These are phyloP conservation scores for Darksidea phi DNA, from an alignment of 495 filamentous ascomycete species.

Conservation along the genomic window DNA sequence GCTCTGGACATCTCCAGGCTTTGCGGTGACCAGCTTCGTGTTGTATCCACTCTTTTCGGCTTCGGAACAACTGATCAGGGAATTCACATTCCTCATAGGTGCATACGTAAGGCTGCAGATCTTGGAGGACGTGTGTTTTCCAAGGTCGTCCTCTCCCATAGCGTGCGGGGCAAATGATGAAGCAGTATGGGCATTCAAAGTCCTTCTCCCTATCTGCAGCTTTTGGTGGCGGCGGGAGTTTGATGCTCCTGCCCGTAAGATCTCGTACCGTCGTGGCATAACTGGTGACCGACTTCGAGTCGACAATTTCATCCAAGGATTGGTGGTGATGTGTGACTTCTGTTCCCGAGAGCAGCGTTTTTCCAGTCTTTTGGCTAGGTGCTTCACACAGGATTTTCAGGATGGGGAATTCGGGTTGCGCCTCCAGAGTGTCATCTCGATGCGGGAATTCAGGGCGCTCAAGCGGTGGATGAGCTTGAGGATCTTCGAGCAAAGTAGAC, in stretches of 20 bases:
- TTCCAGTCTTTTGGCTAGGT: constrained; percentile 22
- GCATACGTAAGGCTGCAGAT: constrained; percentile 35
- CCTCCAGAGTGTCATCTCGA: constrained; percentile 15
- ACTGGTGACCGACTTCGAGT: constrained; percentile 24
- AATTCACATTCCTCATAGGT: constrained; percentile 28
- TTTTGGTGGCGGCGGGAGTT: constrained; percentile 31
- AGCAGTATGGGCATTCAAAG: constrained; percentile 37
- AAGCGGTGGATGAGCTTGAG: neutral
- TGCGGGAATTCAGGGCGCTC: constrained; percentile 5
- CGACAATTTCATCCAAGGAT: constrained; percentile 34
- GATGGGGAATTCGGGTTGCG: constrained; percentile 1
- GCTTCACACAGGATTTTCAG: neutral
- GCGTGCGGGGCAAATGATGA: constrained; percentile 33
- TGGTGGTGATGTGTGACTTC: constrained; percentile 34
- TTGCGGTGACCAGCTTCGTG: constrained; percentile 34
- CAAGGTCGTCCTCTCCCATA: constrained; percentile 33
- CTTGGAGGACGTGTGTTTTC: constrained; percentile 31
- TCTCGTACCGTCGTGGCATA: constrained; percentile 34
- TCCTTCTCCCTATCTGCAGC: constrained; percentile 30
- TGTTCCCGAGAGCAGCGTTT: constrained; percentile 31
- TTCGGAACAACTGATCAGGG: constrained; percentile 29
- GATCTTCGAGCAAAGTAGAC: constrained; percentile 13
- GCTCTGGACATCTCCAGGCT: constrained; percentile 34
- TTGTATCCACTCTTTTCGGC: constrained; percentile 32
- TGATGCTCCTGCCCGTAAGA: constrained; percentile 21